A percentile compares a stretch with the other conserved stretches of the same genome.
Evolutionary conservation across 352 stramenopile genomes (phyloP).

Genomic region (Phytopythium litorale): DNA sequence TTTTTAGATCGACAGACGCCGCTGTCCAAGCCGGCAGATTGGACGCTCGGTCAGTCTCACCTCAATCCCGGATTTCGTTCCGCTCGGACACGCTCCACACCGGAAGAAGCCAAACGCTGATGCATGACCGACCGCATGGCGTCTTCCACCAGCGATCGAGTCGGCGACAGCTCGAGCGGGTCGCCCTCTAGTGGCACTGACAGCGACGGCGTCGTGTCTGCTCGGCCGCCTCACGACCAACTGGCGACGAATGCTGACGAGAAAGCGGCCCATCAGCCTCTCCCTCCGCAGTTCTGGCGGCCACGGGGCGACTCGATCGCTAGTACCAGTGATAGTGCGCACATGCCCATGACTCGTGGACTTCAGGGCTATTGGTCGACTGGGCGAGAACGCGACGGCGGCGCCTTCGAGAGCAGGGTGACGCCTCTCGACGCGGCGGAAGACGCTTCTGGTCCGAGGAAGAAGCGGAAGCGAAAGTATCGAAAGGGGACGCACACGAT

Average conservation of each 20-base stretch:
- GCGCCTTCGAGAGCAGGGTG: background rate
- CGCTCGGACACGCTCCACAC: too few relatives aligned
- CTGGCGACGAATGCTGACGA: background rate
- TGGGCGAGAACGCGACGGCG: background rate
- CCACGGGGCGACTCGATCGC: background rate
- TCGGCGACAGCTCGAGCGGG: background rate
- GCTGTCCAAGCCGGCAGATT: background rate
- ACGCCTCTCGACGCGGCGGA: background rate
- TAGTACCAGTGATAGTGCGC: background rate
- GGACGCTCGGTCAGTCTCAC: background rate
- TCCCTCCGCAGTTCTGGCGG: conserved; percentile 1
- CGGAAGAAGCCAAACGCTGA: background rate
- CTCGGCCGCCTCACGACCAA: background rate
- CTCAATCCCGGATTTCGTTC: background rate
- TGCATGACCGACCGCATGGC: background rate
- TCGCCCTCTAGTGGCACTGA: background rate
- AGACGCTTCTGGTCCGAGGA: background rate
- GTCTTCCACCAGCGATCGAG: background rate
- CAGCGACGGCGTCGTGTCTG: background rate
- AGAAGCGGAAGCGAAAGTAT: conserved; percentile 24
- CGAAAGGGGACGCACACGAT: conserved; percentile 28
- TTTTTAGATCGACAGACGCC: background rate
- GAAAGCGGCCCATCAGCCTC: background rate
- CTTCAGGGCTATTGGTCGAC: background rate
- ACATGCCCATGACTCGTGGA: background rate